Evolutionary conservation across 495 filamentous ascomycete species (phyloP), one percentile per base, ranked within the genome.

Genomic region (Cercophora scortea): DNA sequence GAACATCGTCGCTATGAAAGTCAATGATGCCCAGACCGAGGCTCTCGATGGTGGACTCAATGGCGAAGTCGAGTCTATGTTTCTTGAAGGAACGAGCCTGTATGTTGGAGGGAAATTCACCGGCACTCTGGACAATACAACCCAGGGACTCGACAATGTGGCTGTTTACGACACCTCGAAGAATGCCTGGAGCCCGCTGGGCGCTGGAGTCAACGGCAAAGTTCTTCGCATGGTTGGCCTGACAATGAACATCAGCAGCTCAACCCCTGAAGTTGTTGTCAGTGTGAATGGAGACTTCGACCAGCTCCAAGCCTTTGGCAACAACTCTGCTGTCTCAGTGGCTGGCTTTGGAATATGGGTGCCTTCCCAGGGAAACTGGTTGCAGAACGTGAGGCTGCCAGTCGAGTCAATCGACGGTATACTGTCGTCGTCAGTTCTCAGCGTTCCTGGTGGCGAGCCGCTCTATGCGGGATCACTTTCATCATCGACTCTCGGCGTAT

Each of bases 271-370:
- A 65, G 78, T 80, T 6, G 86, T 84, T 33, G 77, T 97, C 46
- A 80, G 84, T 4, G 68, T 99, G 43, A 94, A 82, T 59, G 93
- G 93, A 19, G 75, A 83, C 59, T 99, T 99, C 65, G 74, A 79
- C 18, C 71, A 81, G 53, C 77, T 96, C 25, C 70, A 84, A 16
- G 77, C 80, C 3, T 90, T 86, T 61, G 82, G 71, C 41, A 72
- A 71, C 47, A 85, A 82, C 55, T 59, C 75, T 10, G 77, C 80
- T n/a, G 68, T 82, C 10, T 58, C 77, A 11, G 85, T 83, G 2
- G 63, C 78, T 45, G 89, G 90, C 1, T 91, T 97, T 62, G 93
- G 87, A 32, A 73, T 96, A 19, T 99, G 93, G 93, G 86, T 97
- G n/a, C 89, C 90, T 17, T 93, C 90, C 6, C 78, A 76, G 45